A percentile compares a stretch with the other conserved stretches of the same genome.
These are phyloP conservation scores for Ophiostoma ulmi DNA, from an alignment of 2,329 filamentous ascomycete species.

Conservation along the genomic window DNA sequence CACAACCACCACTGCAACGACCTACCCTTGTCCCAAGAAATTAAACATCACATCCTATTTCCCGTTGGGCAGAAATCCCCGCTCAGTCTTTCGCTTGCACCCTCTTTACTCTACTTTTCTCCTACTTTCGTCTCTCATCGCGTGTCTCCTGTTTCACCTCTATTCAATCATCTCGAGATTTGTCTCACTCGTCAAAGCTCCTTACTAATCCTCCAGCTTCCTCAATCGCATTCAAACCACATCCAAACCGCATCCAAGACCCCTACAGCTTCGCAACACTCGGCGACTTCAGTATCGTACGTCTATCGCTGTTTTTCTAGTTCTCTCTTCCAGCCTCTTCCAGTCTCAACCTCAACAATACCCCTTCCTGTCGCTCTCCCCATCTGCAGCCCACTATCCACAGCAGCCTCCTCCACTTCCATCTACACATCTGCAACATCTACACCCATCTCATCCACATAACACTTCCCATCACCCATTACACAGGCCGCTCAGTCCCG, in stretches of 20 bases:
- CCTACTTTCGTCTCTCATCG: background rate
- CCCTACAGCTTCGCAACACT: background rate
- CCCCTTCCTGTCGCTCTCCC: background rate
- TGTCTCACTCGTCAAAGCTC: background rate
- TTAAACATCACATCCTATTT: background rate
- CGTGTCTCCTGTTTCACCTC: constrained; percentile 9
- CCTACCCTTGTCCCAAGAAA: background rate
- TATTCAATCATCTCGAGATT: background rate
- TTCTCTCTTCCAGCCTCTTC: background rate
- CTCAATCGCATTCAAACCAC: background rate
- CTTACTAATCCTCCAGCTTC: background rate
- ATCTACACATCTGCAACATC: background rate
- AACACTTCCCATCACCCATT: background rate
- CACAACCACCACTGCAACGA: background rate
- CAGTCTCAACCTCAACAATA: background rate
- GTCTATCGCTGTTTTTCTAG: background rate
- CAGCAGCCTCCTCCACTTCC: background rate
- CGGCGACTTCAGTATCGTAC: background rate
- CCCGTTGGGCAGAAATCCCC: constrained; percentile 9
- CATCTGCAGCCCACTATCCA: background rate
- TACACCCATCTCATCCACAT: background rate
- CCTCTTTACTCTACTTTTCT: background rate
- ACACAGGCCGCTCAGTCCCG: constrained; percentile 1
- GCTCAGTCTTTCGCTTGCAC: background rate
- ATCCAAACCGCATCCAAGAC: background rate